Conservation (phyloP, 345 rosid species). For the Durio zibethinus region DNA sequence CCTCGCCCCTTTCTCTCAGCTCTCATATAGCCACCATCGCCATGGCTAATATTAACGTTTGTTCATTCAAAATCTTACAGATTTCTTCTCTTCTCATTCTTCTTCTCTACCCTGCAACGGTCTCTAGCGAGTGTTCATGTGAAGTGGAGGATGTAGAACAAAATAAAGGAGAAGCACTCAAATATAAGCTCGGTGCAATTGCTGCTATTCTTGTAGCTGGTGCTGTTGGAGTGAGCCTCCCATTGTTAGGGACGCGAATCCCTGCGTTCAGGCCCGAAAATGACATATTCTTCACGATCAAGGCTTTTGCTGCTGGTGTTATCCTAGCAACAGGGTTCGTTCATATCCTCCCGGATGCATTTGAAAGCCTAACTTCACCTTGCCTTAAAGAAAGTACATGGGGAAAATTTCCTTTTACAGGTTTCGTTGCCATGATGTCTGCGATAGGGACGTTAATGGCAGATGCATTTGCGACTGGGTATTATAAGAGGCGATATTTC, state of each 20-base stretch:
- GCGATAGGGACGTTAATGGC: conserved; percentile 52
- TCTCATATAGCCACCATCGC: background rate
- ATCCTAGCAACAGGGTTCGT: conserved; percentile 64
- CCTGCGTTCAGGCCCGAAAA: conserved; percentile 44
- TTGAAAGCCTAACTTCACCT: conserved; percentile 48
- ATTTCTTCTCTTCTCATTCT: conserved; percentile 6
- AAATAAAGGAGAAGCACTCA: conserved; percentile 24
- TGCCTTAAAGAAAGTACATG: conserved; percentile 41
- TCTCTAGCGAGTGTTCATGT: conserved; percentile 28
- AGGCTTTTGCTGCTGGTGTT: conserved; percentile 67
- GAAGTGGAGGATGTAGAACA: background rate
- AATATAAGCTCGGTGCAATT: conserved; percentile 41
- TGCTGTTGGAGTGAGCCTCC: conserved; percentile 49
- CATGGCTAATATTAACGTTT: conserved; percentile 17
- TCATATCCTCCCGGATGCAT: conserved; percentile 64
- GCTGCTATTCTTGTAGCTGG: conserved; percentile 56
- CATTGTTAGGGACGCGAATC: conserved; percentile 37
- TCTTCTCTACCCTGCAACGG: conserved; percentile 18
- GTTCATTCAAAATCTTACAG: conserved; percentile 7
- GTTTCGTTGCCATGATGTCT: conserved; percentile 56
- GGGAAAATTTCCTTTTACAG: conserved; percentile 56
- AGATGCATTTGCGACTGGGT: conserved; percentile 50
- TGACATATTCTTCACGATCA: conserved; percentile 53
- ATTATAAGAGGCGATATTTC: conserved; percentile 42
- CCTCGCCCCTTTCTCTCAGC: background rate